Conservation (phyloP, 768 basidiomycete species). For the Phaffia tasmanica region DNA sequence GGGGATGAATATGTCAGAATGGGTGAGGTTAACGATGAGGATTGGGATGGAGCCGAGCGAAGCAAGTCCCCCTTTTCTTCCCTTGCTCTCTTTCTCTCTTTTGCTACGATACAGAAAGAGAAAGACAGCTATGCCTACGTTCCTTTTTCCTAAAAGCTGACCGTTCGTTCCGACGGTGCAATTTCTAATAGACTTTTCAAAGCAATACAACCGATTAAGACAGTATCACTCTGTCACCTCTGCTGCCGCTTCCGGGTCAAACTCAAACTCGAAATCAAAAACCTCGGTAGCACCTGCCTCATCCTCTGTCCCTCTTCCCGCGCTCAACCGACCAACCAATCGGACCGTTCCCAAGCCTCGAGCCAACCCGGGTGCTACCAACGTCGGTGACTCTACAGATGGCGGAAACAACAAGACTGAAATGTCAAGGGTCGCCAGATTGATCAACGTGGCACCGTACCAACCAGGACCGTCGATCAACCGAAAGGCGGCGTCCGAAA, state of each 20-base stretch:
- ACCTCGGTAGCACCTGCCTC: conserved; percentile 48
- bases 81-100: too few relatives aligned
- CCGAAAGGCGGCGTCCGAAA: conserved; percentile 76
- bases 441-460: conserved; percentile 60
- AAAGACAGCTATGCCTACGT: too few relatives aligned
- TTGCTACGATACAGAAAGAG: too few relatives aligned
- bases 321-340: conserved; percentile 52
- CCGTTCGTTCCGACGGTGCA: too few relatives aligned
- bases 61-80: too few relatives aligned
- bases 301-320: conserved; percentile 45
- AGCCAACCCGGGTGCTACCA: conserved; percentile 1
- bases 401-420: conserved; percentile 3
- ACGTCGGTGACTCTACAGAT: background rate
- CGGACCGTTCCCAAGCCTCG: background rate
- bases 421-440: conserved; percentile 39
- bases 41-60: background rate
- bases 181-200: conserved; percentile 70
- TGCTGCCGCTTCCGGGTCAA: conserved; percentile 12
- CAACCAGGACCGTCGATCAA: conserved; percentile 41
- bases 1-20: background rate
- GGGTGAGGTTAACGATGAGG: background rate
- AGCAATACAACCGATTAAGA: conserved; percentile 88
- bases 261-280: conserved; percentile 30
- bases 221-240: conserved; percentile 68
- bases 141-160: too few relatives aligned